Evolutionary conservation across 139 green algal species (phyloP).

Genomic region (Parachlorella kessleri): DNA sequence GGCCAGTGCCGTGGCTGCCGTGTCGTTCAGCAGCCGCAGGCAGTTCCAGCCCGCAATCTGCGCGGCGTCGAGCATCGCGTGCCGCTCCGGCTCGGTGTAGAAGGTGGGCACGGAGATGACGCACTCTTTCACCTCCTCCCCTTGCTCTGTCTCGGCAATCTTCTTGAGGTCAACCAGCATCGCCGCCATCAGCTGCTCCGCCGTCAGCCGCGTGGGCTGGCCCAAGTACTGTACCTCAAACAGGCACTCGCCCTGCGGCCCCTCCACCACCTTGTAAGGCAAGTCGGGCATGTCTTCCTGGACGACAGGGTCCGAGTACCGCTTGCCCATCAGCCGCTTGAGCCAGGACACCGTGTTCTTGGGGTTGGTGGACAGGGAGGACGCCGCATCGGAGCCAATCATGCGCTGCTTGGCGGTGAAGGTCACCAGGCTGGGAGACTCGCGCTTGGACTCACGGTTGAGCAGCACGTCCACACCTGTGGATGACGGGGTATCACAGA

Average conservation of each 20-base stretch:
- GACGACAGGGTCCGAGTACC: slow-evolving; percentile 83
- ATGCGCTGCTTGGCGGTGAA: slow-evolving; percentile 89
- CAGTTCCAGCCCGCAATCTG: slow-evolving; percentile 88
- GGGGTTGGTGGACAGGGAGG: slow-evolving; percentile 83
- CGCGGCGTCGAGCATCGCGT: slow-evolving; percentile 81
- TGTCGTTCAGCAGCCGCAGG: slow-evolving; percentile 96
- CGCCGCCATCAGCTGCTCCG: slow-evolving; percentile 86
- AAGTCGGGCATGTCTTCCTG: slow-evolving; percentile 77
- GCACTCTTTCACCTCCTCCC: slow-evolving; percentile 84
- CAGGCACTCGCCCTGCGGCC: slow-evolving; percentile 72
- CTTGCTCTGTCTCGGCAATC: slow-evolving; percentile 89
- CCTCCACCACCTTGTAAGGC: slow-evolving; percentile 77
- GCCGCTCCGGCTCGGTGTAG: slow-evolving; percentile 84
- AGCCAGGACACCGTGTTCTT: slow-evolving; percentile 93
- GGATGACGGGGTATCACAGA: not conserved
- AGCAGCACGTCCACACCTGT: slow-evolving; percentile 88
- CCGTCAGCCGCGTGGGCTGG: slow-evolving; percentile 56
- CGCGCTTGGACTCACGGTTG: slow-evolving; percentile 95
- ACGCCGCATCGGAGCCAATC: slow-evolving; percentile 82
- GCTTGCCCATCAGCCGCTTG: slow-evolving; percentile 94
- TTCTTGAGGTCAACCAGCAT: slow-evolving; percentile 90
- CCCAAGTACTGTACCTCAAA: slow-evolving; percentile 82
- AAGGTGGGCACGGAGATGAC: slow-evolving; percentile 92
- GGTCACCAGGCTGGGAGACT: slow-evolving; percentile 89
- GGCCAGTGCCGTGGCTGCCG: slow-evolving; percentile 91